Conservation (phyloP, 805 yeast species). For the Saturnispora silvae region DNA sequence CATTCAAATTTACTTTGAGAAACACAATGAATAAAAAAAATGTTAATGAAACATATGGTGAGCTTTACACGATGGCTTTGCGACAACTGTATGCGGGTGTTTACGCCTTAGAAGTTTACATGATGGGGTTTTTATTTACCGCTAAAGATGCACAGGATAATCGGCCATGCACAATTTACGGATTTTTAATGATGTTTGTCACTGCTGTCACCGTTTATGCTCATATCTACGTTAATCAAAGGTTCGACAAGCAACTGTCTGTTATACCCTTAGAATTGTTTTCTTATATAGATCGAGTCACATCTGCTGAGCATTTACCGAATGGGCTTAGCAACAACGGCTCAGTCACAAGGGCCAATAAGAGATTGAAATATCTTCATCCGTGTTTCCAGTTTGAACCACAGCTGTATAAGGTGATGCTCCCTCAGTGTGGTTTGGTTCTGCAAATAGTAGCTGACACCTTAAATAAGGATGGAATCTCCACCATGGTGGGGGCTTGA, state of each 20-base stretch:
- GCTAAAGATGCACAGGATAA: slow-evolving; percentile 41
- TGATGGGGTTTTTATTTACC: slow-evolving; percentile 65
- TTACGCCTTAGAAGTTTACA: slow-evolving; percentile 68
- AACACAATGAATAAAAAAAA: slow-evolving; percentile 43
- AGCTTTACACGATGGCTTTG: slow-evolving; percentile 61
- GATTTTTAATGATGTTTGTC: slow-evolving; percentile 38
- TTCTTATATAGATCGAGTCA: slow-evolving; percentile 6
- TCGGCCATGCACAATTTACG: slow-evolving; percentile 37
- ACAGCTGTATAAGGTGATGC: slow-evolving; percentile 16
- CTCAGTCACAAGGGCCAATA: not conserved
- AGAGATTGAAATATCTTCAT: slow-evolving; percentile 15
- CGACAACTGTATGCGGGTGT: slow-evolving; percentile 72
- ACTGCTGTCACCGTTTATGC: slow-evolving; percentile 45
- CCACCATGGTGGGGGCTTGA: not conserved
- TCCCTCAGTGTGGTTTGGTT: slow-evolving; percentile 11
- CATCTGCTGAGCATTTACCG: slow-evolving; percentile 2
- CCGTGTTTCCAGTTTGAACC: slow-evolving; percentile 19
- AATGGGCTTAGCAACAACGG: no score
- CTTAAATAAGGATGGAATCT: not conserved
- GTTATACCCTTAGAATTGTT: slow-evolving; percentile 29
- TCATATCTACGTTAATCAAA: slow-evolving; percentile 41
- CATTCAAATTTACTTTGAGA: slow-evolving; percentile 60
- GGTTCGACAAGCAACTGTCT: slow-evolving; percentile 28
- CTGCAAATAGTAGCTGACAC: not conserved
- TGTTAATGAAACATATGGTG: slow-evolving; percentile 57